Evolutionary conservation across 768 basidiomycete genomes (phyloP), one percentile per base, ranked within the genome.

Genomic region (Sporobolomyces phaffii): DNA sequence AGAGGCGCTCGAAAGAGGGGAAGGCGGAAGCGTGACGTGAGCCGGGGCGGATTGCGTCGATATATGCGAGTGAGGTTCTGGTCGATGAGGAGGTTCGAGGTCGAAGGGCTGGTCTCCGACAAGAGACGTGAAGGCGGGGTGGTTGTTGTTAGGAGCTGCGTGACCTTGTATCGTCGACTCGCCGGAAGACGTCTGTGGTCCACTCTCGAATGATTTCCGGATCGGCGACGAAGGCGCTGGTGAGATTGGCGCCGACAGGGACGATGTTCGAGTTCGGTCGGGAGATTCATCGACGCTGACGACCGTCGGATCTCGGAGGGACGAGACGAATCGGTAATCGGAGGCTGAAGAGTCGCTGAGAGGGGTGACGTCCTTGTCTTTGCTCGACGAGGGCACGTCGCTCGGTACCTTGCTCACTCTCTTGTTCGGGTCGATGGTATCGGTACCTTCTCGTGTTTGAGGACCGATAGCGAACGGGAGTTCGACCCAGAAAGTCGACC

Each of bases 281-380:
- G 43, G 26, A 15, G 54, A 29, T 52, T 66, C 69, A 33, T 66
- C 64, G 65, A 66, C 50, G 34, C 44, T 59, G 61, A 31, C 47
- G 36, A 58, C 61, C 3, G 60, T 47, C 1, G 60, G 44, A 34
- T 65, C 64, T 33, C 64, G 52, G 1, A 71, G 50, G 4, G 62
- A 53, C 9, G 59, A 43, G 29, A 71, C 56, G 28, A 71, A 71
- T 28, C 65, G 65, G 59, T 60, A 64, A 48, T 71, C 70, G 53
- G 47, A 47, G 18, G 41, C 38, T 29, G 60, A 62, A n/a, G 62
- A 64, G 45, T 60, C 58, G 33, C 52, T 50, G 3, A 28, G 20
- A 8, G 66, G 52, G 29, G 65, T 43, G 40, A 59, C 28, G n/a
- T 64, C 52, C 56, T 60, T 68, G 28, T 51, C 56, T 51, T 60